phyloP scores from a whole-genome alignment of 345 rosid species.

The Ailanthus altissimus region DNA sequence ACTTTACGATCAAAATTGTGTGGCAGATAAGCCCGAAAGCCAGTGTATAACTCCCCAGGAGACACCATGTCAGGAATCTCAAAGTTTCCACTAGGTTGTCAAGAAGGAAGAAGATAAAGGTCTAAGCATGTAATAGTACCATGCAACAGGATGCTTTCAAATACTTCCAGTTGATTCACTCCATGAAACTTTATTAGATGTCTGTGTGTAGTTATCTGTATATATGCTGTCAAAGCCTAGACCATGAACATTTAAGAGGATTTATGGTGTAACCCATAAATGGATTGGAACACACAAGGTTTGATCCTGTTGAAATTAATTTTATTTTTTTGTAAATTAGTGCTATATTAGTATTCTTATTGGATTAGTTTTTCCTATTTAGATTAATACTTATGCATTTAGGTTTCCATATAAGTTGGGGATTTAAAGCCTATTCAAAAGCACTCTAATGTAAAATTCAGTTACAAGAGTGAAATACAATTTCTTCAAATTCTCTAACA shows the following conservation, averaged over 20 bases:
- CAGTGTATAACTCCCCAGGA: slow-evolving; percentile 21
- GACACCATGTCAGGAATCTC: slow-evolving; percentile 15
- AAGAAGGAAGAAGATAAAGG: background rate
- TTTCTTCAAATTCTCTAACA: too few relatives aligned
- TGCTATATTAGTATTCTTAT: too few relatives aligned
- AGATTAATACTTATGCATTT: too few relatives aligned
- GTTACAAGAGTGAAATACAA: too few relatives aligned
- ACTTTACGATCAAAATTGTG: slow-evolving; percentile 23
- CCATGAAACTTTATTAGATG: too few relatives aligned
- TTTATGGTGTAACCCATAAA: background rate
- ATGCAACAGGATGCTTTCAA: background rate
- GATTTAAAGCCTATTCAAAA: too few relatives aligned
- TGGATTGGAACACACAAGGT: background rate
- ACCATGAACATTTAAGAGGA: background rate
- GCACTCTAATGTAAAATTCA: too few relatives aligned
- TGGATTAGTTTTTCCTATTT: too few relatives aligned
- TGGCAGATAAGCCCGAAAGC: slow-evolving; percentile 33
- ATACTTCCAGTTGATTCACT: too few relatives aligned
- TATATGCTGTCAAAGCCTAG: background rate
- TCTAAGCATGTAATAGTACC: background rate
- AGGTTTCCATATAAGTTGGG: too few relatives aligned
- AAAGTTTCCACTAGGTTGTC: slow-evolving; percentile 23
- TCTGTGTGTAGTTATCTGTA: too few relatives aligned
- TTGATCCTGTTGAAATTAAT: background rate
- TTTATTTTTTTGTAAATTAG: too few relatives aligned